Conservation (phyloP, 768 basidiomycete species). For the Amanita rimosa region DNA sequence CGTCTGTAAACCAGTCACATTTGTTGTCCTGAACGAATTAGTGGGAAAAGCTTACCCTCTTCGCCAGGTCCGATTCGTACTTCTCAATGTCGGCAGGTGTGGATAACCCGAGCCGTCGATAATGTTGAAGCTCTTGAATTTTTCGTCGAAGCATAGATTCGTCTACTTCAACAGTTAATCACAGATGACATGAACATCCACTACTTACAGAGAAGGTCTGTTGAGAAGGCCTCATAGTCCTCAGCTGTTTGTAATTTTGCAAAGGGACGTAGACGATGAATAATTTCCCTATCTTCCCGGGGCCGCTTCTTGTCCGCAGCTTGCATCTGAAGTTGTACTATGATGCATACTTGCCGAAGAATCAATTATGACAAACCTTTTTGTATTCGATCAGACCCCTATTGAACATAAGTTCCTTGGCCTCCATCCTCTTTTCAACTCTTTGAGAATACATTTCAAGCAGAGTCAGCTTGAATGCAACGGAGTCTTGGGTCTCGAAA, state of each 20-base stretch:
- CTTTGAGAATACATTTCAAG: conserved; percentile 88
- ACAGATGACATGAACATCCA: neutral
- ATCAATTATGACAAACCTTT: conserved; percentile 44
- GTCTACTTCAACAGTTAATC: conserved; percentile 33
- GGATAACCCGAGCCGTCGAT: conserved; percentile 76
- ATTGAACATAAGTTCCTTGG: conserved; percentile 86
- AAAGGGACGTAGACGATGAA: conserved; percentile 84
- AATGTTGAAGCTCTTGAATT: conserved; percentile 87
- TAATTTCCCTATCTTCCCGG: conserved; percentile 85
- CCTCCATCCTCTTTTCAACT: conserved; percentile 74
- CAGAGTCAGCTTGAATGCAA: conserved; percentile 80
- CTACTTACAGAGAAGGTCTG: conserved; percentile 80
- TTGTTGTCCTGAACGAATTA: conserved; percentile 1
- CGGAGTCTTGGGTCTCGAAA: conserved; percentile 73
- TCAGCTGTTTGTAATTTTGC: conserved; percentile 82
- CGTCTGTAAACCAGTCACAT: conserved; percentile 25
- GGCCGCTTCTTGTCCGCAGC: conserved; percentile 84
- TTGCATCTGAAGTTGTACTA: conserved; percentile 51
- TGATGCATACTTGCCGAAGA: conserved; percentile 2
- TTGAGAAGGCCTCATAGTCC: conserved; percentile 81
- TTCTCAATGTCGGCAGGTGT: conserved; percentile 85
- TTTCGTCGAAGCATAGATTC: conserved; percentile 80
- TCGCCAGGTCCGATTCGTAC: conserved; percentile 65
- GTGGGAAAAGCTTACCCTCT: conserved; percentile 43
- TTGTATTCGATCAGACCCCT: conserved; percentile 88